Conservation (phyloP, 2,329 filamentous ascomycete species). For the Phaeophleospora eucalypticola region DNA sequence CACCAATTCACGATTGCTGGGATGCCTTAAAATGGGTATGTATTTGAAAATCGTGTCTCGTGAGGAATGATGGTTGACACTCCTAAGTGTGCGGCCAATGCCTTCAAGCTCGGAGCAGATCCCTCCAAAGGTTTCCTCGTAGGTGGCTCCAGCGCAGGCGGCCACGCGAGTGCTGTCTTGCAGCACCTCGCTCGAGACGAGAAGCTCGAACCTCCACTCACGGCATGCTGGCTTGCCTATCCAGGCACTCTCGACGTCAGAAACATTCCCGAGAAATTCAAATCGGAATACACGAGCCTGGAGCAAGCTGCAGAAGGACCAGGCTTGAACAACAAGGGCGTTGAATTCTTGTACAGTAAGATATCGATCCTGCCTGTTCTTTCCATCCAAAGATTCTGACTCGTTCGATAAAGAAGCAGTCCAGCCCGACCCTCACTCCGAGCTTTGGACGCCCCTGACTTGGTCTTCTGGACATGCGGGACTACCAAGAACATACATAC, state of each 20-base stretch:
- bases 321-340: slow-evolving; percentile 23
- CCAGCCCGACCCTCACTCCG: background rate
- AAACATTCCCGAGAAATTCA: slow-evolving; percentile 38
- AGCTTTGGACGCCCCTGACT: background rate
- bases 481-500: background rate
- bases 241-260: slow-evolving; percentile 37
- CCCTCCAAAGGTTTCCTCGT: slow-evolving; percentile 44
- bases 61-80: slow-evolving; percentile 2
- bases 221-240: slow-evolving; percentile 38
- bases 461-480: background rate
- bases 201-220: slow-evolving; percentile 41
- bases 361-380: background rate
- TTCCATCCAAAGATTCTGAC: background rate
- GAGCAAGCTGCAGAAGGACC: slow-evolving; percentile 23
- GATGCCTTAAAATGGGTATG: slow-evolving; percentile 45
- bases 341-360: background rate
- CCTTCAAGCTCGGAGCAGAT: slow-evolving; percentile 36
- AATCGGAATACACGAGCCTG: slow-evolving; percentile 35
- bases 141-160: slow-evolving; percentile 47
- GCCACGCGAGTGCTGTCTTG: slow-evolving; percentile 38
- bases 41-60: background rate
- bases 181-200: slow-evolving; percentile 41
- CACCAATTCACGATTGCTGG: slow-evolving; percentile 42
- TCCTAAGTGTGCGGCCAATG: slow-evolving; percentile 34
- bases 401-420: background rate